Percentiles rank a stretch among this genome's conserved stretches.
Conservation (phyloP, 306 rosid genomes). For the Ammopiptanthus mongolicus region DNA sequence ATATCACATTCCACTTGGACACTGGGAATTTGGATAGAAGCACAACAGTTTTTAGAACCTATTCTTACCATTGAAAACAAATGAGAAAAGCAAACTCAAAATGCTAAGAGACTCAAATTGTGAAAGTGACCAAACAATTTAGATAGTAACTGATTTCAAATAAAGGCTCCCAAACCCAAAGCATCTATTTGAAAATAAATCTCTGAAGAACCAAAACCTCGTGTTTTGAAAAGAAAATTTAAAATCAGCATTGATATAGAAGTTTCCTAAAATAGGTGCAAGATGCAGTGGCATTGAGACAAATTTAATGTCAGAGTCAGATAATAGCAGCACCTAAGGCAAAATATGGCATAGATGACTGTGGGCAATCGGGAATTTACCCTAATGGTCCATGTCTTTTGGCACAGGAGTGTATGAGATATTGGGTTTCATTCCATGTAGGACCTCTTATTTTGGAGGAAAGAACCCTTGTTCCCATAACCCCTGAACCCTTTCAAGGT, state of each 20-base stretch:
- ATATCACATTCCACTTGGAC: slow-evolving; percentile 4
- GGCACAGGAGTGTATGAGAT: background rate
- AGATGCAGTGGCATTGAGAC: background rate
- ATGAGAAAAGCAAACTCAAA: background rate
- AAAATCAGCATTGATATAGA: background rate
- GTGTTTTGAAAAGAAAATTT: background rate
- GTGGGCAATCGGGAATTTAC: background rate
- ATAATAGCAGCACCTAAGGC: background rate
- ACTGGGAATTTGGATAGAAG: background rate
- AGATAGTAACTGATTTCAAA: background rate
- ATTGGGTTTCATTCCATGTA: background rate
- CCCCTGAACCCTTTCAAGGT: background rate
- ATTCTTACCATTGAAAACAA: background rate
- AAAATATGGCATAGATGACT: background rate
- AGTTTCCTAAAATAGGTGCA: background rate
- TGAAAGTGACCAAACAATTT: slow-evolving; percentile 6
- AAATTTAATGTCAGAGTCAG: background rate
- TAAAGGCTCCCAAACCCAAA: background rate
- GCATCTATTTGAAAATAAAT: background rate
- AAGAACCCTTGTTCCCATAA: background rate
- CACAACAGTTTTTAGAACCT: background rate
- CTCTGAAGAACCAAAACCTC: background rate
- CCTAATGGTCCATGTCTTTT: background rate
- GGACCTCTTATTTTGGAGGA: background rate
- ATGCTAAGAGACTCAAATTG: background rate